Evolutionary conservation across 2,329 filamentous ascomycete genomes (phyloP), one percentile per base, ranked within the genome.

Genomic region (Tympanopsis confertula): DNA sequence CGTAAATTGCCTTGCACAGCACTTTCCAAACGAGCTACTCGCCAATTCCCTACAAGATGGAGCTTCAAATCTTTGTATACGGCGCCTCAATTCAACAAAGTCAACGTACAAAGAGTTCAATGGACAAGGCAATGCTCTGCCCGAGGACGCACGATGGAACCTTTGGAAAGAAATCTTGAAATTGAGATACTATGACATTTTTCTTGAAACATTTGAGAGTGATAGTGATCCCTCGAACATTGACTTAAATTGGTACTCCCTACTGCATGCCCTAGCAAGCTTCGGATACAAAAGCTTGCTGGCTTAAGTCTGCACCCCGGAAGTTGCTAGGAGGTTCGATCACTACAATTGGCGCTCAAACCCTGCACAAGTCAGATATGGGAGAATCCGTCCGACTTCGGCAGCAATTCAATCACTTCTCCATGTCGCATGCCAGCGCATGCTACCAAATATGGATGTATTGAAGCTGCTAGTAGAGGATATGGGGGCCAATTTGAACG

Each of bases 371-470:
- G 26, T 13, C 33, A 19, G 19, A 13, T 5, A 40, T 17, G 18
- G 22, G 10, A 15, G 36, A 30, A 29, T 38, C 29, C 10, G 35
- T 13, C 35, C 35, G 30, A n/a, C 15, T 19, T 35, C 40, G 35
- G 20, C 39, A 18, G 29, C 35, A 32, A 19, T 42, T 13, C 13
- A 39, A 10, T 49, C 50, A 1, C 47, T 53, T 5, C 40, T 58
- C 1, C 26, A 51, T 10, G 35, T 43, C 3, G 56, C 56, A 17
- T 53, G 56, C 35, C 19, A 36, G n/a, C 44, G 52, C 19, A 38
- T 48, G 3, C 39, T 55, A 12, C 58, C 57, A 5, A 60, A 61
- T 26, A 52, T 62, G 41, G 47, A 51, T 4, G 47, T 59, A 3
- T 44, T 61, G 1, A 49, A 50, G 10, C 32, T 58, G 3, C 40